Evolutionary conservation across 306 rosid genomes (phyloP).

Genomic region (Sesbania bispinosa): DNA sequence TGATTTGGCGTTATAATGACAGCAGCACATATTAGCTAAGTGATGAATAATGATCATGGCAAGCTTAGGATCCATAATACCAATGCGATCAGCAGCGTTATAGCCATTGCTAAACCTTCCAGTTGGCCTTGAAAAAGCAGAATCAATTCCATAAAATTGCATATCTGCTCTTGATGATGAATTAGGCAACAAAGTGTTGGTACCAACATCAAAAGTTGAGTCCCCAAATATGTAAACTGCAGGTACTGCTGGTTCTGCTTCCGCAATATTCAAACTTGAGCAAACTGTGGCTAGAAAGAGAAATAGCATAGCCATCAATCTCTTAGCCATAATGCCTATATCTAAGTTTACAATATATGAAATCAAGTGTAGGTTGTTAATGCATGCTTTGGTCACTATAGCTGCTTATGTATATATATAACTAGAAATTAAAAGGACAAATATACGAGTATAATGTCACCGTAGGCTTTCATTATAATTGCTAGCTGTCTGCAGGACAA

Average conservation of each 20-base stretch:
- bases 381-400: slow-evolving; percentile 10
- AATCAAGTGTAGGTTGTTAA: neutral
- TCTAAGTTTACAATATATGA: neutral
- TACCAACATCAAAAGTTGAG: slow-evolving; percentile 41
- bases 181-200: slow-evolving; percentile 23
- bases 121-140: slow-evolving; percentile 18
- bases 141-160: slow-evolving; percentile 37
- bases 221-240: slow-evolving; percentile 45
- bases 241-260: neutral
- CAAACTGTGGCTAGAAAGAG: neutral
- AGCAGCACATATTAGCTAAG: no score
- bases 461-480: neutral
- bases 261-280: neutral
- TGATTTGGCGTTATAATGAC: no score
- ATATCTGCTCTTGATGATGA: slow-evolving; percentile 19
- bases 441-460: no score
- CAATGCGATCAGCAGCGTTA: slow-evolving; percentile 37
- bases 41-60: no score
- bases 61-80: no score
- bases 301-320: neutral
- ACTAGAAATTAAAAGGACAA: no score
- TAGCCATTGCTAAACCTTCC: slow-evolving; percentile 50
- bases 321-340: neutral
- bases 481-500: neutral
- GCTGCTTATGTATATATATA: neutral